A percentile compares a stretch with the other conserved stretches of the same genome.
These are phyloP conservation scores for Penicillium chermesinum DNA, from an alignment of 495 filamentous ascomycete genomes.

Conservation along the genomic window DNA sequence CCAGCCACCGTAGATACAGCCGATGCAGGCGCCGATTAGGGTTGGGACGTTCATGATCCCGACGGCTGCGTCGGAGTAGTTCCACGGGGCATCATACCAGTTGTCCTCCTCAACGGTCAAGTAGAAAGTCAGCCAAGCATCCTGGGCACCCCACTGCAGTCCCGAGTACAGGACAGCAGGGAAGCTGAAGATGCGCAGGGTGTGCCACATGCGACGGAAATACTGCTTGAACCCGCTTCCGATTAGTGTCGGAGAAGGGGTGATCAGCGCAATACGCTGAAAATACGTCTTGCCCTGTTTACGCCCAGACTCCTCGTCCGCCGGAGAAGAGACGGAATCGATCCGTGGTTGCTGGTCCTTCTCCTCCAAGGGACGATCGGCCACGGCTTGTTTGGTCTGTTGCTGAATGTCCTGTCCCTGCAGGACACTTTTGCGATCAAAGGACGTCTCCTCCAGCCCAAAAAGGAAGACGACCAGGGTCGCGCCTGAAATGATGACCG, in stretches of 20 bases:
- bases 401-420: constrained; percentile 4
- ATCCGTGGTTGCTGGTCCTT: neutral
- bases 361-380: constrained; percentile 3
- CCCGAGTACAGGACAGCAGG: constrained; percentile 30
- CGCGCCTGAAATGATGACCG: constrained; percentile 23
- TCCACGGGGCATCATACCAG: constrained; percentile 26
- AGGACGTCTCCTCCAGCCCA: constrained; percentile 23
- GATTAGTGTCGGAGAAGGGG: constrained; percentile 20
- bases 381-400: neutral
- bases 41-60: constrained; percentile 34
- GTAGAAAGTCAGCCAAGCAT: constrained; percentile 37
- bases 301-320: constrained; percentile 10
- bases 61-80: constrained; percentile 27
- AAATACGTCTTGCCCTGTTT: constrained; percentile 20
- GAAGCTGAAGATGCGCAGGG: constrained; percentile 29
- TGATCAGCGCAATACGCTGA: constrained; percentile 27
- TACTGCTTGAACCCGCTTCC: constrained; percentile 28
- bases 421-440: constrained; percentile 18
- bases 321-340: neutral
- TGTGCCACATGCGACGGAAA: constrained; percentile 17
- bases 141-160: constrained; percentile 34
- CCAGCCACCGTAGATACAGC: constrained; percentile 34
- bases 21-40: constrained; percentile 28
- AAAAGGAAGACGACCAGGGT: constrained; percentile 21
- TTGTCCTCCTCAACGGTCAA: constrained; percentile 32